Evolutionary conservation across 2,329 filamentous ascomycete genomes (phyloP), one percentile per base, ranked within the genome.

Genomic region (Scopulariopsis brevicaulis): DNA sequence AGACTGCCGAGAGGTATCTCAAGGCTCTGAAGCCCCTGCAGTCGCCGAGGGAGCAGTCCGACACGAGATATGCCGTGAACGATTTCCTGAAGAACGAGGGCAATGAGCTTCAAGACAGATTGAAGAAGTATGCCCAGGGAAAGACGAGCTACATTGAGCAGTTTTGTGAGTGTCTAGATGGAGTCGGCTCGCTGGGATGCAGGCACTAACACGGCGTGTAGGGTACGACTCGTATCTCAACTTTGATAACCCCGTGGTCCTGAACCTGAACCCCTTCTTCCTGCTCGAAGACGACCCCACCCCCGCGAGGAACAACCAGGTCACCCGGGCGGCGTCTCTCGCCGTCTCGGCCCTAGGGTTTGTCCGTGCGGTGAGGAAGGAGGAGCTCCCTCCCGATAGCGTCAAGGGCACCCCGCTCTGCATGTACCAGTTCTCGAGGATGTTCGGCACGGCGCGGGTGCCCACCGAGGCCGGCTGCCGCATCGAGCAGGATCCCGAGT

Each of bases 171-270:
- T 80, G 20, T 6, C 28, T 35, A 14, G 4, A 5, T 10, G 28
- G 28, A 53, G 7, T 35, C 14, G 15, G 7, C 24, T 11, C 6
- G 7, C 18, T 15, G 15, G n/a, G n/a, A 18, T 12, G 11, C 46
- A 10, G 6, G 46, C 35, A 58, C 46, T 50, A 50, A 50, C 46
- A 37, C 52, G 4, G 18, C 53, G 4, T 24, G 12, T 43, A 96
- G 92, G 92, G 94, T 97, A 97, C 69, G 94, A 99, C 70, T 97
- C 94, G 34, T 99, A 97, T 68, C 79, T 99, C 62, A 97, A 97
- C 74, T 99, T 87, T 68, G 94, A 97, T 69, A 97, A 96, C 67
- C 92, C 94, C 0, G 94, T 99, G 48, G 94, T 99, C 48, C 81
- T 99, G 64, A 97, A 99, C 73, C 76, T 99, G 63, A 99, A 99